phyloP scores from a whole-genome alignment of 768 basidiomycete genomes.

The Rhizopogon salebrosus region DNA sequence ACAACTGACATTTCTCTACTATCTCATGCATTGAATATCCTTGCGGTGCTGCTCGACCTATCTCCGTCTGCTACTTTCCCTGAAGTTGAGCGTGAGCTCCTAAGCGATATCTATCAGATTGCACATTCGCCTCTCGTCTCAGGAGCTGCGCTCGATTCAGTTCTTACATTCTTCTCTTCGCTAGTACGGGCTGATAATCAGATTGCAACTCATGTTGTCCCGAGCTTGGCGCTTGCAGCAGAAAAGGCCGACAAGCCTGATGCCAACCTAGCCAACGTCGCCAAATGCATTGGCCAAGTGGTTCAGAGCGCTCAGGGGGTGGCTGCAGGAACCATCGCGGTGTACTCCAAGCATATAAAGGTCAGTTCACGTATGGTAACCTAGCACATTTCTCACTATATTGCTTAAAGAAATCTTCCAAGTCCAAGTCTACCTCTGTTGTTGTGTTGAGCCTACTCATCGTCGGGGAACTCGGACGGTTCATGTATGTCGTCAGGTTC shows the following conservation, averaged over 20 bases:
- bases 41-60: constrained; percentile 65
- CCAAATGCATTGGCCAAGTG: constrained; percentile 80
- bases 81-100: constrained; percentile 66
- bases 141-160: constrained; percentile 71
- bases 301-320: constrained; percentile 65
- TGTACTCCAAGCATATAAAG: constrained; percentile 79
- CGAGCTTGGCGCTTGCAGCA: constrained; percentile 60
- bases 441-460: constrained; percentile 82
- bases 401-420: constrained; percentile 41
- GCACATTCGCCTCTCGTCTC: constrained; percentile 77
- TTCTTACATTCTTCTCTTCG: constrained; percentile 76
- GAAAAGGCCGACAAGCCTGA: constrained; percentile 62
- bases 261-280: constrained; percentile 61
- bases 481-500: constrained; percentile 48
- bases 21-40: constrained; percentile 60
- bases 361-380: constrained; percentile 29
- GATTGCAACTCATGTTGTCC: constrained; percentile 78
- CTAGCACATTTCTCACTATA: constrained; percentile 2
- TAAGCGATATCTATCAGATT: constrained; percentile 60
- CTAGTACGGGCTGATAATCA: constrained; percentile 80
- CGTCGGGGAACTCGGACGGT: constrained; percentile 90
- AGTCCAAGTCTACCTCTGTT: constrained; percentile 64
- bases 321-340: constrained; percentile 78
- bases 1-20: constrained; percentile 75
- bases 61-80: constrained; percentile 68